Evolutionary conservation across 306 rosid genomes (phyloP).

Genomic region (Sphenostylis stenocarpa): DNA sequence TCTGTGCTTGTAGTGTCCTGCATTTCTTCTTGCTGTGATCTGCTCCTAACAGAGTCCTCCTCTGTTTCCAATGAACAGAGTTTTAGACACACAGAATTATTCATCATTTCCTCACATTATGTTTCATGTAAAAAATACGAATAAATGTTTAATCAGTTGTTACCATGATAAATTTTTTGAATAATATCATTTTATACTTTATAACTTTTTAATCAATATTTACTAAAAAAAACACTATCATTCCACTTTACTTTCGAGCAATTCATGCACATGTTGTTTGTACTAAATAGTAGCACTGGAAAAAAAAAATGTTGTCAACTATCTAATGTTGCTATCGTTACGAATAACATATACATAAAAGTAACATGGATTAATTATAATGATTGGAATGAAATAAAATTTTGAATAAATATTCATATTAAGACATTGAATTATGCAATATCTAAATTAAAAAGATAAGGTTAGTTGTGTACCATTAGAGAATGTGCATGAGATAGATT

Average conservation of each 20-base stretch:
- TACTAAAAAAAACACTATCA: background rate
- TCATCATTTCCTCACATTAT: background rate
- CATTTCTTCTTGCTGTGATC: constrained; percentile 61
- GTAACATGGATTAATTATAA: too few species aligned
- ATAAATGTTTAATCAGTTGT: background rate
- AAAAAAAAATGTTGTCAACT: background rate
- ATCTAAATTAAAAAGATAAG: background rate
- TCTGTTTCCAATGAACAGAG: constrained; percentile 48
- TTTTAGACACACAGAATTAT: background rate
- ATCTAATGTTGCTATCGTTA: background rate
- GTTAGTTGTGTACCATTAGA: constrained; percentile 59
- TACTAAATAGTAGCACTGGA: background rate
- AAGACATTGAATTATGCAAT: background rate
- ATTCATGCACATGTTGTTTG: background rate
- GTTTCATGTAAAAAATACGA: background rate
- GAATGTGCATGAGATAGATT: constrained; percentile 76
- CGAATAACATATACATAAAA: background rate
- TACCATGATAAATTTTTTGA: background rate
- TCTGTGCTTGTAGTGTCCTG: constrained; percentile 49
- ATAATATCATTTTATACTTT: background rate
- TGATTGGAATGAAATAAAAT: too few species aligned
- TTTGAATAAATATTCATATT: too few species aligned
- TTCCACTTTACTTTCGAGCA: background rate
- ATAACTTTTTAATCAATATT: background rate
- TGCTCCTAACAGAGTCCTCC: constrained; percentile 75